Evolutionary conservation across 345 rosid genomes (phyloP).

Genomic region (Psidium guajava): DNA sequence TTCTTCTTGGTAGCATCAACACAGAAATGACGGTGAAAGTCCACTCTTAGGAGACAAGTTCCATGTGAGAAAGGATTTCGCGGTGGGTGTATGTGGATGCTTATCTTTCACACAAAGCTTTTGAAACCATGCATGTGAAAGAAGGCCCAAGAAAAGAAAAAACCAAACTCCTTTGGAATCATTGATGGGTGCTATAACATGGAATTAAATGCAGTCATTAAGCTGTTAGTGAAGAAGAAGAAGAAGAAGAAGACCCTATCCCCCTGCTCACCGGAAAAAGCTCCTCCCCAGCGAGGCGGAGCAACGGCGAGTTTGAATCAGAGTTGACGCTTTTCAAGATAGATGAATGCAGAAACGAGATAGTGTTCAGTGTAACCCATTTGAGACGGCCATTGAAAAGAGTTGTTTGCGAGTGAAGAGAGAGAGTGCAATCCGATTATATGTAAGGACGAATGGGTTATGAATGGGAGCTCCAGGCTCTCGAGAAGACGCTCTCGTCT

Average conservation of each 20-base stretch:
- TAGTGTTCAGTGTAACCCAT: not conserved
- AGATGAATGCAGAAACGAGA: not conserved
- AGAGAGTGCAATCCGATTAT: not conserved
- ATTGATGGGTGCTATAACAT: not conserved
- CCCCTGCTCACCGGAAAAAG: not conserved
- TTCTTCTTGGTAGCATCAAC: not conserved
- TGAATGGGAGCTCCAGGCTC: not conserved
- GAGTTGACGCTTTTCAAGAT: not conserved
- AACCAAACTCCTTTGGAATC: not conserved
- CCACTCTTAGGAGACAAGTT: slow-evolving; percentile 15
- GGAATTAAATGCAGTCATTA: not conserved
- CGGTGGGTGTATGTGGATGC: slow-evolving; percentile 2
- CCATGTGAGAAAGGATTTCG: slow-evolving; percentile 12
- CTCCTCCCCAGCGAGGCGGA: not conserved
- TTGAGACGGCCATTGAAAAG: not conserved
- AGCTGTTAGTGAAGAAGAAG: not conserved
- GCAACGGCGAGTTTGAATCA: not conserved
- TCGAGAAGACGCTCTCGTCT: not conserved
- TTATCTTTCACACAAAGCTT: slow-evolving; percentile 34
- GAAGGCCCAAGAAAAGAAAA: not conserved
- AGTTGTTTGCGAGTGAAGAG: not conserved
- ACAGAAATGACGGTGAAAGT: slow-evolving; percentile 2
- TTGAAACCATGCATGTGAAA: slow-evolving; percentile 49
- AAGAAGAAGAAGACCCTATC: not conserved
- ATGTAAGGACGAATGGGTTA: not conserved